Evolutionary conservation across 2,329 filamentous ascomycete genomes (phyloP), one percentile per base, ranked within the genome.

Genomic region (Lanzia echinophila): DNA sequence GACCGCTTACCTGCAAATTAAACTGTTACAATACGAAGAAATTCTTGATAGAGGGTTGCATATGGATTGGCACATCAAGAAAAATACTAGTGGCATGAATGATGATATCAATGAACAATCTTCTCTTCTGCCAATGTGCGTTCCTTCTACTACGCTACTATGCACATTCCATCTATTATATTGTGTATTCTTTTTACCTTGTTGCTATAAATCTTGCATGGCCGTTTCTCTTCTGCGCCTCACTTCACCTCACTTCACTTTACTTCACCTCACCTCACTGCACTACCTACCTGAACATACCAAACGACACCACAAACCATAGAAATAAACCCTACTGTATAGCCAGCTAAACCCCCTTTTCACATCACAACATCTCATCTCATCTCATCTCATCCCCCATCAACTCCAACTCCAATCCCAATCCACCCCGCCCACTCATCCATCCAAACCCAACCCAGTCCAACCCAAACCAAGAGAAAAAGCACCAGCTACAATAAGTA

Each of bases 1-100:
- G 87, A 87, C 70, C 84, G 91, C 70, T 81, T 95, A 70, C 83
- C 82, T 28, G 79, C 82, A 54, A 86, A 86, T 72, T 86, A 53
- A 64, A 55, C 22, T 48, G 31, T 10, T n/a, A 15, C 38, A 47
- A 39, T 32, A 47, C 32, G 33, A 47, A 44, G 46, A 52, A 39
- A 46, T 19, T 53, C 34, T 48, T 33, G 36, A 53, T 42, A 20
- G 22, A 44, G 12, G 13, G 24, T 47, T 22, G 46, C 45, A 11
- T 46, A 53, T 53, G 44, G 34, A 33, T 13, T 41, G 47, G 50
- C 47, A 22, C 33, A 53, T 34, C n/a, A 28, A 19, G 44, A 38
- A 36, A 36, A 53, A 48, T 39, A 48, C 20, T 31, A 48, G 22
- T 42, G 45, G 43, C 44, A 53, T 48, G 50, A 53, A 48, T 53